Evolutionary conservation across 345 rosid species (phyloP), one percentile per base, ranked within the genome.

Genomic region (Citrus inodora): DNA sequence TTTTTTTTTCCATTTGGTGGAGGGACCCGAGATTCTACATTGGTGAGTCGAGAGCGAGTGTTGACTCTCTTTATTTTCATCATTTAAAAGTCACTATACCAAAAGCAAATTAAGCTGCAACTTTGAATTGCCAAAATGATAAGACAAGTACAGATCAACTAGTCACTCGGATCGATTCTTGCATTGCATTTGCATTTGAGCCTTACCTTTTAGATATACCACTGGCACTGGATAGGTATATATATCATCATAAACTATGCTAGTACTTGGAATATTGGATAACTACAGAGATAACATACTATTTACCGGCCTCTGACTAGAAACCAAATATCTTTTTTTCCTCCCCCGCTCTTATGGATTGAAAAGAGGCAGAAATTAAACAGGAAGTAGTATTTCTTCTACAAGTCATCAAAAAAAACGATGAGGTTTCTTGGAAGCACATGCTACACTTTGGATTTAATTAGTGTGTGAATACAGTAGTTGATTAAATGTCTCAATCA

Each of bases 21-120:
- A 64, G 71, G 78, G 78, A 48, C 78, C 78, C 78, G 21, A 8
- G 40, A 46, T 2, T 73, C 67, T 13, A 73, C 56, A 73, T 59
- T 73, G 76, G 76, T 25, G 7, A 35, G 22, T 63, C 22, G 46
- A 59, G 76, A 37, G 16, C 0, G 32, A 40, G 32, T 30, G 76
- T 60, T 73, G 76, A 73, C 67, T 63, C 55, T 3, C 33, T 14
- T 22, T 35, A n/a, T 9, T 40, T 40, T 28, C 51, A 9, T 22
- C 27, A 59, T 24, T n/a, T 59, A 0, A 28, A 8, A n/a, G 13
- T 58, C 62, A 58, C 62, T 6, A 16, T 6, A 22, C 13, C 33
- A 25, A 5, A 14, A 30, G 37, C 67, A 63, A 63, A 63, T 1
- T 8, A 11, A 25, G 27, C 32, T 9, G 2, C 65, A 8, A 10